These are phyloP conservation scores for Schizopora paradoxa DNA, from an alignment of 1,284 basidiomycete genomes.

Conservation along the genomic window DNA sequence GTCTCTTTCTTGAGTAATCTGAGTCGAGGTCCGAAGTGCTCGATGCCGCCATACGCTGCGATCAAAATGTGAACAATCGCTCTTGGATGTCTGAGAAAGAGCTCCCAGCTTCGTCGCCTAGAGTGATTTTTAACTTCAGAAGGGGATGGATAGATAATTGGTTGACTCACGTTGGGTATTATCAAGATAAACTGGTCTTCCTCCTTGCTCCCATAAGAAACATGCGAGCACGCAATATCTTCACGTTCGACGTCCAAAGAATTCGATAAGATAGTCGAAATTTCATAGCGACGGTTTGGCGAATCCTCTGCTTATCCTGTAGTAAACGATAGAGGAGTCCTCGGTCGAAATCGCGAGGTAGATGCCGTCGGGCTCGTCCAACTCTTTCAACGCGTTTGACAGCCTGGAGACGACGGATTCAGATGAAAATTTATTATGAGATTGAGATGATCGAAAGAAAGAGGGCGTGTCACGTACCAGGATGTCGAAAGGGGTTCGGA, in stretches of 20 bases:
- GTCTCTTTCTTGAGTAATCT: too few species aligned
- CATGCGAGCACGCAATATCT: neutral
- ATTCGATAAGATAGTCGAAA: neutral
- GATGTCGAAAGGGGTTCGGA: conserved; percentile 55
- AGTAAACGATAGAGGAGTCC: conserved; percentile 78
- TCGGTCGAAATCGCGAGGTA: conserved; percentile 68
- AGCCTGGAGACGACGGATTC: conserved; percentile 38
- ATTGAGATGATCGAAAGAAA: neutral
- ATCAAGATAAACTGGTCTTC: too few species aligned
- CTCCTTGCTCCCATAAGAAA: too few species aligned
- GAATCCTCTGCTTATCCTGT: conserved; percentile 70
- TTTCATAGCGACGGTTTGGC: conserved; percentile 60
- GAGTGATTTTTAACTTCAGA: too few species aligned
- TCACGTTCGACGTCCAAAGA: neutral
- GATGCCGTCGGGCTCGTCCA: conserved; percentile 45
- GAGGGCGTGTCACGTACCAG: conserved; percentile 26
- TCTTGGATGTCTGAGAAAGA: too few species aligned
- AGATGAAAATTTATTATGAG: conserved; percentile 21
- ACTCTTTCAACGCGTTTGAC: conserved; percentile 45
- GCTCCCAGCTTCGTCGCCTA: too few species aligned
- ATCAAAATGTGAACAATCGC: too few species aligned
- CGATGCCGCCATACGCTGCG: too few species aligned
- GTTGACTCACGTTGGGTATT: too few species aligned
- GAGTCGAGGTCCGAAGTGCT: too few species aligned
- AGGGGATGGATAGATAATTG: too few species aligned